These are phyloP conservation scores for Picea sitchensis DNA, from an alignment of 75 land plant species.

Conservation along the genomic window DNA sequence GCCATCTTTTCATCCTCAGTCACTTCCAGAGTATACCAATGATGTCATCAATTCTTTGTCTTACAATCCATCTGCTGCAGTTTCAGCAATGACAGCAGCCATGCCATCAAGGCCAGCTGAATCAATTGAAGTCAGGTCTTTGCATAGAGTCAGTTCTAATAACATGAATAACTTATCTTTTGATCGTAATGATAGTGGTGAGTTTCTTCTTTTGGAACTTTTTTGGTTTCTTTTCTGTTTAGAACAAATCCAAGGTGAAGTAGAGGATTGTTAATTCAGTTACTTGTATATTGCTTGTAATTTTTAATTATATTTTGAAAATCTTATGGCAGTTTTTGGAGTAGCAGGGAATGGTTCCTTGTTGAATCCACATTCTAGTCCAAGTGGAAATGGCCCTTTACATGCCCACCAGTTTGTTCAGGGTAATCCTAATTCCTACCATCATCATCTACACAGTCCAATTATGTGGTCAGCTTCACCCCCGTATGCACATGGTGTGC, in stretches of 20 bases:
- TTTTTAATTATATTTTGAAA: conserved; percentile 1
- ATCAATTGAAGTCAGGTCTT: conserved; percentile 29
- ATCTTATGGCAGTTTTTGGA: conserved; percentile 9
- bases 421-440: conserved; percentile 43
- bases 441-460: conserved; percentile 36
- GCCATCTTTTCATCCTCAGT: conserved; percentile 70
- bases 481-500: conserved; percentile 37
- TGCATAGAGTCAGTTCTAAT: conserved; percentile 31
- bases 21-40: conserved; percentile 75
- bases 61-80: conserved; percentile 22
- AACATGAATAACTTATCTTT: conserved; percentile 32
- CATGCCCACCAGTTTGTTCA: conserved; percentile 52
- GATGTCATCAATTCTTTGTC: conserved; percentile 29
- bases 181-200: conserved; percentile 45
- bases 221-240: not conserved
- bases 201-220: not conserved
- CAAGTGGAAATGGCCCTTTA: conserved; percentile 52
- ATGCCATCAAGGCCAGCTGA: conserved; percentile 30
- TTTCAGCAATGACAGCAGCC: conserved; percentile 19
- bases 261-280: not conserved
- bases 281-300: not conserved
- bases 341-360: not conserved
- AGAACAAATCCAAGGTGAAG: not conserved
- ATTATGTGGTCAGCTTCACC: conserved; percentile 66
- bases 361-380: not conserved